Evolutionary conservation across 2,329 filamentous ascomycete species (phyloP).

Genomic region (Botryotinia globosa): DNA sequence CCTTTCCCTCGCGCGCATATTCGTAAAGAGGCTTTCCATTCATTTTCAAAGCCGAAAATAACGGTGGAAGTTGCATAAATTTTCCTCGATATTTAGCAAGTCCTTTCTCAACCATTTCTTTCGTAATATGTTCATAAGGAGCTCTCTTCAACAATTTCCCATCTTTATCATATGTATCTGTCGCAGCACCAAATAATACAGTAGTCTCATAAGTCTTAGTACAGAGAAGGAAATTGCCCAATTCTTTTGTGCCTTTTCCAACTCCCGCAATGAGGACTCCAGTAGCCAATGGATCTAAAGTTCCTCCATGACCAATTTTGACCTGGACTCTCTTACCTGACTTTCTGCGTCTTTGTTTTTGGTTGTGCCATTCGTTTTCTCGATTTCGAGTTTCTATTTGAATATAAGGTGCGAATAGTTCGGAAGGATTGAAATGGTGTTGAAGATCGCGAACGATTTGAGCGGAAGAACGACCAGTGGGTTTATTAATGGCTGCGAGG

Average conservation of each 20-base stretch:
- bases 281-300: constrained; percentile 88
- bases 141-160: constrained; percentile 78
- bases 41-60: constrained; percentile 91
- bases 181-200: constrained; percentile 85
- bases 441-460: constrained; percentile 89
- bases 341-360: constrained; percentile 55
- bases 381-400: constrained; percentile 57
- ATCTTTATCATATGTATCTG: constrained; percentile 85
- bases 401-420: constrained; percentile 75
- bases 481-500: constrained; percentile 84
- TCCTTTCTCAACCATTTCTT: constrained; percentile 72
- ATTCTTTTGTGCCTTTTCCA: constrained; percentile 80
- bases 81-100: constrained; percentile 74
- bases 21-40: constrained; percentile 94
- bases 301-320: constrained; percentile 96
- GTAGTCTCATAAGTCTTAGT: constrained; percentile 92
- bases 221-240: constrained; percentile 77
- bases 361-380: constrained; percentile 54
- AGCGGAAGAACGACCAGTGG: constrained; percentile 79
- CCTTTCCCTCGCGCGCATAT: constrained; percentile 86
- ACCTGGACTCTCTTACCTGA: constrained; percentile 62
- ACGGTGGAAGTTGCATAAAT: constrained; percentile 84
- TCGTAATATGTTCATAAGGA: constrained; percentile 77
- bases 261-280: constrained; percentile 88
- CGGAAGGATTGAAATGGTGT: constrained; percentile 75